Percentiles rank a stretch among this genome's conserved stretches.
phyloP scores from a whole-genome alignment of 345 rosid genomes.

The Pistacia atlantica region DNA sequence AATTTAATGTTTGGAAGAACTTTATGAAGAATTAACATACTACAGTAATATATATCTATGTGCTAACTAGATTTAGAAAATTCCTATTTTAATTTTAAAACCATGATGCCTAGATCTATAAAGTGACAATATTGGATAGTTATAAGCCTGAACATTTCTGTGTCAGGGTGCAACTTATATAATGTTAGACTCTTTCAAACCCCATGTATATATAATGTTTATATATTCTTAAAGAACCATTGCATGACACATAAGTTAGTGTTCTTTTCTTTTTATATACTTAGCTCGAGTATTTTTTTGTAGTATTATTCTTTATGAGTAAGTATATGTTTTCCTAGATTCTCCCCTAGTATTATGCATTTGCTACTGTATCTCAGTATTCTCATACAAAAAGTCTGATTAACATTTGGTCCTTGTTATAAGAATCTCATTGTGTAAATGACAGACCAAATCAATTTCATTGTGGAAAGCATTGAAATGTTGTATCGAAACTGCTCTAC shows the following conservation, averaged over 20 bases:
- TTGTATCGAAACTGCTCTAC: slow-evolving; percentile 54
- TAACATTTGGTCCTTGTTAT: slow-evolving; percentile 31
- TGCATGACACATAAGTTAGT: background rate
- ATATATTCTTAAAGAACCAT: background rate
- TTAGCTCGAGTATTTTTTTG: background rate
- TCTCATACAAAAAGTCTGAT: slow-evolving; percentile 3
- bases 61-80: background rate
- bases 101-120: background rate
- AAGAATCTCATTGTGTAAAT: slow-evolving; percentile 30
- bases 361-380: background rate
- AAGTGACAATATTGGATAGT: background rate
- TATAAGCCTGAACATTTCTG: background rate
- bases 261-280: background rate
- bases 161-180: background rate
- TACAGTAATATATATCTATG: no score
- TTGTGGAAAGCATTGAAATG: slow-evolving; percentile 60
- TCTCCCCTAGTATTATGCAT: background rate
- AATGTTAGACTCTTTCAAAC: background rate
- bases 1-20: no score
- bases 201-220: background rate
- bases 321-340: background rate
- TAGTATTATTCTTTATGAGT: background rate
- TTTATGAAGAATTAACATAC: no score
- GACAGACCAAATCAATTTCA: slow-evolving; percentile 78
- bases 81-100: background rate